Conservation (phyloP, 2,329 filamentous ascomycete species). For the Fusarium sp. region DNA sequence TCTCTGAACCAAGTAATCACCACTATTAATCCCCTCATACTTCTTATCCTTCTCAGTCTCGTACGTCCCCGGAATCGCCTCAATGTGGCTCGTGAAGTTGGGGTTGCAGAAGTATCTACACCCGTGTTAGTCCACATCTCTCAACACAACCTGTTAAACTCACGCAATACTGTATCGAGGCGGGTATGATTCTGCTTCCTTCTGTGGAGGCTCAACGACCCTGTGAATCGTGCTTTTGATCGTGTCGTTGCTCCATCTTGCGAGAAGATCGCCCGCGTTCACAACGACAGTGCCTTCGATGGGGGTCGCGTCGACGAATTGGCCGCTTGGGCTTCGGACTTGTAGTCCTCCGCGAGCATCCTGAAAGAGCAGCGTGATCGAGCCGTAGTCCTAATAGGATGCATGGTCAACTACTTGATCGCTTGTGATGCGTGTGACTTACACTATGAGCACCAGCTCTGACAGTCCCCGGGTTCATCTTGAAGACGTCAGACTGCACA, state of each 20-base stretch:
- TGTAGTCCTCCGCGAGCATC: constrained; percentile 69
- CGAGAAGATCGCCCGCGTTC: constrained; percentile 89
- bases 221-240: constrained; percentile 93
- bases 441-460: constrained; percentile 81
- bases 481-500: constrained; percentile 75
- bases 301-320: constrained; percentile 85
- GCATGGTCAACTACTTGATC: not conserved
- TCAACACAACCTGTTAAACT: constrained; percentile 46
- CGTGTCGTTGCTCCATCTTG: constrained; percentile 90
- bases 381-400: constrained; percentile 65
- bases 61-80: constrained; percentile 85
- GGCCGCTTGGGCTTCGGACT: constrained; percentile 77
- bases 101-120: constrained; percentile 87
- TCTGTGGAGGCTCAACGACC: constrained; percentile 84
- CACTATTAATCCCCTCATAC: constrained; percentile 82
- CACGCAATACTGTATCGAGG: constrained; percentile 88
- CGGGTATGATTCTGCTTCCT: constrained; percentile 72
- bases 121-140: constrained; percentile 9
- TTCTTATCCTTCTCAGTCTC: constrained; percentile 75
- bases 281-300: constrained; percentile 86
- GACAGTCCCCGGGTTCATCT: constrained; percentile 75
- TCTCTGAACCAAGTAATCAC: constrained; percentile 84
- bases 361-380: constrained; percentile 73
- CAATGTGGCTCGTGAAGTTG: constrained; percentile 80
- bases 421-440: constrained; percentile 22